Evolutionary conservation across 225 moss, liverwort and hornwort genomes (phyloP), one percentile per base, ranked within the genome.

Genomic region (Neckera pumila): DNA sequence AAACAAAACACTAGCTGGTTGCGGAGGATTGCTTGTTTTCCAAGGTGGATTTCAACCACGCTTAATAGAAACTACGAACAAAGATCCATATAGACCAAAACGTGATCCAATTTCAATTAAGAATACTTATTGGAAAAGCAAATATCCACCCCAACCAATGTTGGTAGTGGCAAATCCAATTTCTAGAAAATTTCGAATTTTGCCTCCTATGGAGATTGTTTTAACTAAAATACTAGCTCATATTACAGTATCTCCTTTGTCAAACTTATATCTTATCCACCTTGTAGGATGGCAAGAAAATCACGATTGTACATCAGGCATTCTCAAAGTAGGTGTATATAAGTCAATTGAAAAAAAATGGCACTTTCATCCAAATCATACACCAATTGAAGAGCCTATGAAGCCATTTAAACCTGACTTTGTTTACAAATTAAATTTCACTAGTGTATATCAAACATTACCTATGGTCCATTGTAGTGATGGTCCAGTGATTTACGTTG

Each of bases 201-300:
- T 94, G 42, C 92, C 91, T 36, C 94, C 94, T 3, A 57, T 87
- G 38, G 49, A 90, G 20, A 80, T 88, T 49, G 87, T 84, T 11
- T 89, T 94, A 28, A 86, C 15, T 15, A 90, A 91, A 66, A 17
- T 89, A 21, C 22, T 94, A 74, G 92, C 84, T 80, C 65, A 30
- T n/a, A 86, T 94, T 1, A 77, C 18, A 2, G 62, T 89, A 40
- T 89, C 89, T 3, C 3, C 86, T 42, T 75, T 90, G 15, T 92
- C 92, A 4, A 33, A 91, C 6, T 92, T 84, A 2, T 94, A 94
- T 61, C 2, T 92, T 28, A 90, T 94, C 17, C 82, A 91, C n/a
- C 58, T 94, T n/a, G 74, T 94, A 54, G 94, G 94, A 71, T 94
- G 94, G 94, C 71, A 89, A 85, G 34, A 90, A 19, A 89, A 59